phyloP scores from a whole-genome alignment of 2,329 filamentous ascomycete species.

The Fusarium denticulatum region DNA sequence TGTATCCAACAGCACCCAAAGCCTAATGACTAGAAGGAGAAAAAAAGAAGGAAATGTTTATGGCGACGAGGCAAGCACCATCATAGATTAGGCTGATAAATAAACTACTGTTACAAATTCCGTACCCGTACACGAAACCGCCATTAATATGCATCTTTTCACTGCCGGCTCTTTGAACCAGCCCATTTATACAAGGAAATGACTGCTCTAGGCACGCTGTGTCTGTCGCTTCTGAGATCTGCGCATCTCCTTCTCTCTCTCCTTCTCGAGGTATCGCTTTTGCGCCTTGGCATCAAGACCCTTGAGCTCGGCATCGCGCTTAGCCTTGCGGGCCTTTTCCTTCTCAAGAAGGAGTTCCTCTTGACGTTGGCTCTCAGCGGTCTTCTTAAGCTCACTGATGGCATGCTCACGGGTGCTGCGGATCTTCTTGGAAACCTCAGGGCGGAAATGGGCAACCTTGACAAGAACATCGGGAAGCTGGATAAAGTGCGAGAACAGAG shows the following conservation, averaged over 20 bases:
- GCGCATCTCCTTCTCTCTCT: constrained; percentile 77
- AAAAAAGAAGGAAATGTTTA: background rate
- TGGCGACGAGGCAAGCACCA: constrained; percentile 2
- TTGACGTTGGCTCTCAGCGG: constrained; percentile 81
- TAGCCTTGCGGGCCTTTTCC: constrained; percentile 84
- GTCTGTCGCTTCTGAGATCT: constrained; percentile 66
- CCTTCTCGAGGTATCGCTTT: constrained; percentile 85
- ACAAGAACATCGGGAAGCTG: constrained; percentile 86
- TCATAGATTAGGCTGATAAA: constrained; percentile 27
- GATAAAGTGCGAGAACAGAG: constrained; percentile 84
- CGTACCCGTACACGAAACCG: constrained; percentile 20
- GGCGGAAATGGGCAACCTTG: constrained; percentile 81
- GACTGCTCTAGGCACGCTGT: constrained; percentile 55
- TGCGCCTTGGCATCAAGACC: constrained; percentile 82
- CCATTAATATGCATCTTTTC: constrained; percentile 8
- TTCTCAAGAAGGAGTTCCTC: constrained; percentile 79
- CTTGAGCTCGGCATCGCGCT: constrained; percentile 85
- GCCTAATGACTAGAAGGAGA: background rate
- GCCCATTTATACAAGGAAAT: background rate
- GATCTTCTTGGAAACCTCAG: constrained; percentile 89
- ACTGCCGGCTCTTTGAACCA: background rate
- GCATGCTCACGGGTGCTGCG: constrained; percentile 82
- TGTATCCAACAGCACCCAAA: background rate
- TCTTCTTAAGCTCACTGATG: constrained; percentile 80
- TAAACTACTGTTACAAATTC: constrained; percentile 35